Conservation (phyloP, 176 grass and related monocot genomes). For the Paspalum vaginatum region DNA sequence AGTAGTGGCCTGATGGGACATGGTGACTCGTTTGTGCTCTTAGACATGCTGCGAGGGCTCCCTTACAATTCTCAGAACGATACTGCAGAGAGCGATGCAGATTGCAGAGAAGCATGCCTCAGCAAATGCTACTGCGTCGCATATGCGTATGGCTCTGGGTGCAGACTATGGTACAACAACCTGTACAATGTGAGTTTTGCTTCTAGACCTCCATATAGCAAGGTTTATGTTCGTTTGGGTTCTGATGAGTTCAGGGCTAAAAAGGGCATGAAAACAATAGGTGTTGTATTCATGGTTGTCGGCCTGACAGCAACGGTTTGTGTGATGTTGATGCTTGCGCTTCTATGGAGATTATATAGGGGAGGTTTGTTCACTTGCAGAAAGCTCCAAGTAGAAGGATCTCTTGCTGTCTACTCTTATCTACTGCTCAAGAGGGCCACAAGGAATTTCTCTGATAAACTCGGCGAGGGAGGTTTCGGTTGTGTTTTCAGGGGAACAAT, state of each 20-base stretch:
- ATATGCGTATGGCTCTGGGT: background rate
- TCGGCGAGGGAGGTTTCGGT: constrained; percentile 17
- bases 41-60: background rate
- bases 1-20: background rate
- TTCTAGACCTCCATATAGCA: constrained; percentile 7
- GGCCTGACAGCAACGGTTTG: background rate
- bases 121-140: constrained; percentile 3
- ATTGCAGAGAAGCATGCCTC: background rate
- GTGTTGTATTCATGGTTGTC: background rate
- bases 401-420: background rate
- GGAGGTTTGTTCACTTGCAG: background rate
- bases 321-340: background rate
- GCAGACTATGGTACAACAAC: constrained; percentile 5
- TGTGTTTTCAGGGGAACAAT: background rate
- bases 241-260: background rate
- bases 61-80: background rate
- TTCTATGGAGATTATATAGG: background rate
- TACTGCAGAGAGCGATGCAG: background rate
- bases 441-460: constrained; percentile 10
- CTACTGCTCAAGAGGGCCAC: background rate
- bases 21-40: background rate
- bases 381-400: background rate
- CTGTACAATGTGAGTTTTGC: background rate
- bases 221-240: constrained; percentile 5
- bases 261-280: background rate